Evolutionary conservation across 75 land plant genomes (phyloP).

Genomic region (Sequoiadendron giganteum): DNA sequence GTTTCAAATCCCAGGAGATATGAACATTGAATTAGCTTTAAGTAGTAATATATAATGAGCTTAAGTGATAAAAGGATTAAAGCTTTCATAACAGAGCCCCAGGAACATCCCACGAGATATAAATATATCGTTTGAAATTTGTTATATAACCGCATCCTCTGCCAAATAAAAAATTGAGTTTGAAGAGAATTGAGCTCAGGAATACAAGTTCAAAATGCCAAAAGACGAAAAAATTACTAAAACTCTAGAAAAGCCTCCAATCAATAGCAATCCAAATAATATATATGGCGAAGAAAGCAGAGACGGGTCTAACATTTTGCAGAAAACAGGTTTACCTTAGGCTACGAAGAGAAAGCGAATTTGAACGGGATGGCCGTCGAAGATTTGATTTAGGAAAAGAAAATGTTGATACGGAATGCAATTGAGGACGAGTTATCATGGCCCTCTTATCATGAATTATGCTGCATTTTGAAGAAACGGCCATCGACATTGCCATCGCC

Average conservation of each 20-base stretch:
- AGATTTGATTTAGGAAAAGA: background rate
- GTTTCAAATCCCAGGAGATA: no score
- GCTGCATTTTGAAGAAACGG: background rate
- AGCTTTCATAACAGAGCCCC: background rate
- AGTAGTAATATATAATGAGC: no score
- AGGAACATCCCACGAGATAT: background rate
- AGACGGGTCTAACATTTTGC: background rate
- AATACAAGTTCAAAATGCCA: no score
- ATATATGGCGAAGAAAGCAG: background rate
- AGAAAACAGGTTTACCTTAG: background rate
- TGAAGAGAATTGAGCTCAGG: background rate
- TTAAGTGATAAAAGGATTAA: no score
- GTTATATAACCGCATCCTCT: background rate
- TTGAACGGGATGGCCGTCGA: background rate
- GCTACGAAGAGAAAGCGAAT: background rate
- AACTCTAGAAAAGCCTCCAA: background rate
- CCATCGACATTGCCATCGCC: background rate
- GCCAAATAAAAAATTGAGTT: background rate
- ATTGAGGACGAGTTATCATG: background rate
- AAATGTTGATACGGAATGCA: background rate
- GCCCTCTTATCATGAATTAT: background rate
- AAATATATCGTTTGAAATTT: no score
- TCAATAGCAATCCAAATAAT: background rate
- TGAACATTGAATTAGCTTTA: no score
- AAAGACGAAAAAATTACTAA: no score